Conservation (phyloP, 768 basidiomycete species). For the Suillus brevipes region DNA sequence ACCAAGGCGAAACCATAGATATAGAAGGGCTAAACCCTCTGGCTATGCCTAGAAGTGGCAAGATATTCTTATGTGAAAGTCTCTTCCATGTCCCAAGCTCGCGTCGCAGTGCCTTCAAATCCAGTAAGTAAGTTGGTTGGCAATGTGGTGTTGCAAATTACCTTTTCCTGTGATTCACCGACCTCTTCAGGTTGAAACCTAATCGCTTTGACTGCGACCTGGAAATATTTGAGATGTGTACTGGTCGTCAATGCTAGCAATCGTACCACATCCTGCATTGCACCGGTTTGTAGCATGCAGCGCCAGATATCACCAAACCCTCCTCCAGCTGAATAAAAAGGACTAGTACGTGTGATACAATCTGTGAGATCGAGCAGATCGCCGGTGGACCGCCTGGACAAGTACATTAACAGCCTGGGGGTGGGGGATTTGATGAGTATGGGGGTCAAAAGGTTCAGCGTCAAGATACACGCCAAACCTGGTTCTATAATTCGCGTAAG, state of each 20-base stretch:
- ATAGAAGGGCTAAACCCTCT: conserved; percentile 30
- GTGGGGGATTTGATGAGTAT: background rate
- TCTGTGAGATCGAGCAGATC: conserved; percentile 5
- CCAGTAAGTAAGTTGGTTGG: background rate
- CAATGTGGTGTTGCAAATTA: background rate
- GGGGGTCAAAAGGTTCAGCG: background rate
- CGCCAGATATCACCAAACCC: conserved; percentile 8
- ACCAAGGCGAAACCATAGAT: conserved; percentile 38
- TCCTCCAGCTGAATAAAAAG: background rate
- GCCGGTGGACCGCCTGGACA: background rate
- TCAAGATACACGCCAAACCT: conserved; percentile 1
- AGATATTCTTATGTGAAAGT: conserved; percentile 26
- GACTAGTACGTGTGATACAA: background rate
- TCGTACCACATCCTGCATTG: background rate
- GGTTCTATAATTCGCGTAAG: conserved; percentile 1
- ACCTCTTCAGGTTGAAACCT: background rate
- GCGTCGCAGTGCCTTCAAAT: conserved; percentile 24
- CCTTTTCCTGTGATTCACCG: background rate
- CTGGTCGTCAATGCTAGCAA: background rate
- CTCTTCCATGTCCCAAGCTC: conserved; percentile 26
- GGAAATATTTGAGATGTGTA: background rate
- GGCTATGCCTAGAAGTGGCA: conserved; percentile 32
- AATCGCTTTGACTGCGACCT: conserved; percentile 9
- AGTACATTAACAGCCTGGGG: background rate
- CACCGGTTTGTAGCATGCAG: background rate